Conservation (phyloP, 2,329 filamentous ascomycete genomes). For the Septoria petroselini region DNA sequence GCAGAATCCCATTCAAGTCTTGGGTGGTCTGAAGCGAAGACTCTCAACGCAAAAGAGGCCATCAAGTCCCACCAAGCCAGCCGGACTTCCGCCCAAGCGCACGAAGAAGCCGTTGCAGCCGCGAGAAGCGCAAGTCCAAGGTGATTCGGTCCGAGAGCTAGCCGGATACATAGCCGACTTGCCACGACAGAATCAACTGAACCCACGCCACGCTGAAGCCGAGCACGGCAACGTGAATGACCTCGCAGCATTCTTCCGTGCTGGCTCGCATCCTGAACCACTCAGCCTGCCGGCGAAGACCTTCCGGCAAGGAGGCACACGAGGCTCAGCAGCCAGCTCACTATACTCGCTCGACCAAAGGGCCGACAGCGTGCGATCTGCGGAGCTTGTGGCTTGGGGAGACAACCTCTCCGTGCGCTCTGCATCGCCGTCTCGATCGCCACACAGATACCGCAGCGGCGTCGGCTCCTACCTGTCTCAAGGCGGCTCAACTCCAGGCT, state of each 20-base stretch:
- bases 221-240: constrained; percentile 13
- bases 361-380: constrained; percentile 12
- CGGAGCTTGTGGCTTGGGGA: constrained; percentile 5
- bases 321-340: constrained; percentile 2
- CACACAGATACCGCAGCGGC: constrained; percentile 16
- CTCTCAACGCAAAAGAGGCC: constrained; percentile 7
- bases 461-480: constrained; percentile 9
- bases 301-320: neutral
- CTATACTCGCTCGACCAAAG: constrained; percentile 6
- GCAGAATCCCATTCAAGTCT: constrained; percentile 2
- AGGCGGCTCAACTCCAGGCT: neutral
- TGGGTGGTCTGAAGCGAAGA: constrained; percentile 4
- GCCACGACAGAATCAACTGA: constrained; percentile 14
- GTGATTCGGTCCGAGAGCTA: constrained; percentile 16
- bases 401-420: constrained; percentile 3
- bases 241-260: constrained; percentile 9
- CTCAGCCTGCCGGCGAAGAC: neutral
- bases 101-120: constrained; percentile 7
- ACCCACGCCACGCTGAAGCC: constrained; percentile 11
- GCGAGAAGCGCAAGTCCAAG: constrained; percentile 21
- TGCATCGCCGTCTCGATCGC: constrained; percentile 6
- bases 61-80: constrained; percentile 2
- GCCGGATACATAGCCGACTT: constrained; percentile 20
- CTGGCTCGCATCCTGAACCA: neutral
- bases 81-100: constrained; percentile 1